Conservation (phyloP, 495 filamentous ascomycete species). For the Monascus purpureus region DNA sequence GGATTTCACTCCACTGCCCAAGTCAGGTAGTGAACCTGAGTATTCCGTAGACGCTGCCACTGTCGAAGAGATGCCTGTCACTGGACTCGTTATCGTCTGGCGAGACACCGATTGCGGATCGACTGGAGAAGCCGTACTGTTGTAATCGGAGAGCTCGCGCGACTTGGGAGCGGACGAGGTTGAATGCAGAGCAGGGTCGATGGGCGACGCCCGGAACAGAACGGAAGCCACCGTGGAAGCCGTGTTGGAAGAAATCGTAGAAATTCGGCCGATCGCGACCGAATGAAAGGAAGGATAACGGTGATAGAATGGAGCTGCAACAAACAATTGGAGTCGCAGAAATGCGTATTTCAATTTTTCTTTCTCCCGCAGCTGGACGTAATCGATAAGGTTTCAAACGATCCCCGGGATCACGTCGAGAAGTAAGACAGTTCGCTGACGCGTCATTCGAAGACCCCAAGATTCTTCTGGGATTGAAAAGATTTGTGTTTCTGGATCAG, state of each 20-base stretch:
- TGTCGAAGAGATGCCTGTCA: slow-evolving; percentile 19
- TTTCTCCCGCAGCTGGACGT: too few species aligned
- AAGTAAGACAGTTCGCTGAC: too few species aligned
- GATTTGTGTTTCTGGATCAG: too few species aligned
- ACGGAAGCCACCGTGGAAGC: slow-evolving; percentile 37
- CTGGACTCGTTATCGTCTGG: slow-evolving; percentile 10
- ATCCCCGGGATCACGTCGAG: too few species aligned
- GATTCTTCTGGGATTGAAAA: too few species aligned
- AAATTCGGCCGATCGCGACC: slow-evolving; percentile 25
- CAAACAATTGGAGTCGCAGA: not conserved
- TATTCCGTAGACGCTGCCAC: slow-evolving; percentile 23
- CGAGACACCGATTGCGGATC: slow-evolving; percentile 10
- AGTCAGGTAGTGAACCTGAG: slow-evolving; percentile 21
- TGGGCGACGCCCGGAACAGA: slow-evolving; percentile 43
- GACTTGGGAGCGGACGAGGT: slow-evolving; percentile 27
- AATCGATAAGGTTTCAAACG: too few species aligned
- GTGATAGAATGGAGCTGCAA: slow-evolving; percentile 1
- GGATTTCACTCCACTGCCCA: slow-evolving; percentile 12
- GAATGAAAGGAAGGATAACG: slow-evolving; percentile 16
- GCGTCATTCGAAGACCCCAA: too few species aligned
- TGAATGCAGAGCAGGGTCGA: slow-evolving; percentile 37
- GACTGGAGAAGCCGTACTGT: slow-evolving; percentile 8
- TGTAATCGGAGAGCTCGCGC: slow-evolving; percentile 23
- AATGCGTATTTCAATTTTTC: not conserved
- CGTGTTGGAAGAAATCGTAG: slow-evolving; percentile 17